Percentiles rank a stretch among this genome's conserved stretches.
Evolutionary conservation across 176 grass and related monocot genomes (phyloP).

Genomic region (Zoysia japonica): DNA sequence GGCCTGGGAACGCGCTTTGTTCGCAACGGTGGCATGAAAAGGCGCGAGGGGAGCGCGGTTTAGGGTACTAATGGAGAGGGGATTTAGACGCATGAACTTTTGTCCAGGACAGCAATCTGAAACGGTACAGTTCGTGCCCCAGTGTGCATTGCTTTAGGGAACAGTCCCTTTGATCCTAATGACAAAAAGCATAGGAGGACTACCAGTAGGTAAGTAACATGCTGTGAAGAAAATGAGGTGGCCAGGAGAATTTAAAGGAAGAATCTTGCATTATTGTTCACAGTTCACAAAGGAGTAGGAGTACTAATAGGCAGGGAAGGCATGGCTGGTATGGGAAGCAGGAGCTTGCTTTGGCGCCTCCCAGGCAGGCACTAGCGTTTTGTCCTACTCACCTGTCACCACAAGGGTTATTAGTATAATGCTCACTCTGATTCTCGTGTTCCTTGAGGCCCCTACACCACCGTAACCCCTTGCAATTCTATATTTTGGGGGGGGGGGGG

Average conservation of each 20-base stretch:
- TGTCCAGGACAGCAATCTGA: slow-evolving; percentile 40
- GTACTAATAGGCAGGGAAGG: slow-evolving; percentile 37
- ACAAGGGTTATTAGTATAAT: slow-evolving; percentile 46
- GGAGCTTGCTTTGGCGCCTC: slow-evolving; percentile 51
- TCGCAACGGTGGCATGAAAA: slow-evolving; percentile 29
- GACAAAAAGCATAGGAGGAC: not conserved
- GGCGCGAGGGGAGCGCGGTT: slow-evolving; percentile 21
- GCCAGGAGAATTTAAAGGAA: slow-evolving; percentile 29
- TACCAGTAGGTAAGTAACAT: not conserved
- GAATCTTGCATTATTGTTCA: slow-evolving; percentile 54
- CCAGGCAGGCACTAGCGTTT: slow-evolving; percentile 57
- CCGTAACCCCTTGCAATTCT: slow-evolving; percentile 41
- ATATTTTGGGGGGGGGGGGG: slow-evolving; percentile 55
- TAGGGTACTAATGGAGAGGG: not conserved
- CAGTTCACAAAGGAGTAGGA: slow-evolving; percentile 44
- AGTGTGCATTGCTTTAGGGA: slow-evolving; percentile 41
- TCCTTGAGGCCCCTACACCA: slow-evolving; percentile 45
- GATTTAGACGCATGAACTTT: slow-evolving; percentile 24
- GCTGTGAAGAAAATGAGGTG: slow-evolving; percentile 14
- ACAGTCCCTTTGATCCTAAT: slow-evolving; percentile 21
- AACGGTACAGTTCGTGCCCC: slow-evolving; percentile 32
- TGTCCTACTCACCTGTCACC: slow-evolving; percentile 58
- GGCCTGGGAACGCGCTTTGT: not conserved
- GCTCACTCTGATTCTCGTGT: slow-evolving; percentile 50
- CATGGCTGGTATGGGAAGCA: slow-evolving; percentile 65